phyloP scores from a whole-genome alignment of 768 basidiomycete genomes.

The Suillus paluster region DNA sequence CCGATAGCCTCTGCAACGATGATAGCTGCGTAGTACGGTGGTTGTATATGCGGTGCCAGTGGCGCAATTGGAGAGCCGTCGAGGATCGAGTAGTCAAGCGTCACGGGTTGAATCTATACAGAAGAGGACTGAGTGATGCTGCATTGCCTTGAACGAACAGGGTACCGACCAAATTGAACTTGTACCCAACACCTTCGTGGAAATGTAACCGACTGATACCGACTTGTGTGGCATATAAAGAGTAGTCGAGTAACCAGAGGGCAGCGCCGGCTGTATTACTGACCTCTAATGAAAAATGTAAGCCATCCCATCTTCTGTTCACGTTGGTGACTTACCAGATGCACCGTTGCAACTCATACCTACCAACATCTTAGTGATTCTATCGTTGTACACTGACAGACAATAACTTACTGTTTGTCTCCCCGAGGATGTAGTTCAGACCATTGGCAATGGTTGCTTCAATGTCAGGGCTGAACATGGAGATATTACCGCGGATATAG shows the following conservation, averaged over 20 bases:
- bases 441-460: conserved; percentile 47
- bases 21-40: conserved; percentile 68
- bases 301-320: not conserved
- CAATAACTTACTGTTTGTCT: conserved; percentile 59
- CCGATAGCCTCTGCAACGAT: conserved; percentile 64
- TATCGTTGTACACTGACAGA: not conserved
- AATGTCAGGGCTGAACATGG: conserved; percentile 56
- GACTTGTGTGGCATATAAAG: conserved; percentile 59
- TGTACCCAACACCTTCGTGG: conserved; percentile 72
- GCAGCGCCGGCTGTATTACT: conserved; percentile 75
- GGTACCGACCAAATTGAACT: conserved; percentile 60
- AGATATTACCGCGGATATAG: conserved; percentile 59
- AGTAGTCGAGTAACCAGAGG: conserved; percentile 70
- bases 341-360: conserved; percentile 45
- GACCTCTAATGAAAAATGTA: conserved; percentile 44
- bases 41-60: conserved; percentile 62
- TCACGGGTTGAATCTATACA: conserved; percentile 62
- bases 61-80: conserved; percentile 59
- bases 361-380: not conserved
- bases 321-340: conserved; percentile 20
- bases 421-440: conserved; percentile 64
- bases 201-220: conserved; percentile 61
- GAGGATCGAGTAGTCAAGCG: conserved; percentile 59
- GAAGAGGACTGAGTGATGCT: not conserved
- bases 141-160: conserved; percentile 7